Percentiles rank a stretch among this genome's conserved stretches.
These are phyloP conservation scores for Beverwykella pulmonaria DNA, from an alignment of 495 filamentous ascomycete genomes.

Conservation along the genomic window DNA sequence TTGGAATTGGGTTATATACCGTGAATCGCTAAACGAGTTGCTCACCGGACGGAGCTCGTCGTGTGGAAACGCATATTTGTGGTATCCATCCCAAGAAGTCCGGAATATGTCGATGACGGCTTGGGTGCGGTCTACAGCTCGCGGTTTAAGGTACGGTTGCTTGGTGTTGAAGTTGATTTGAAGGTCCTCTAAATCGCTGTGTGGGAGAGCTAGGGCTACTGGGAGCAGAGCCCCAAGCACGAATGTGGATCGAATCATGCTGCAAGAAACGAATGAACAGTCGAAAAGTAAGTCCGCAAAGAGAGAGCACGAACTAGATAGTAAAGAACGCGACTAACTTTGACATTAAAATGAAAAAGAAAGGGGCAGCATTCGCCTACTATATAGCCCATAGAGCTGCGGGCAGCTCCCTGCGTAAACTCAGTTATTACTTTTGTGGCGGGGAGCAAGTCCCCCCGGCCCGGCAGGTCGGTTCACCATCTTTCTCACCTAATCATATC, in stretches of 20 bases:
- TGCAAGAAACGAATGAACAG: background rate
- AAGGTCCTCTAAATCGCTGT: background rate
- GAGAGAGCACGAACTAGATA: background rate
- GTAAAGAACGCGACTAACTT: background rate
- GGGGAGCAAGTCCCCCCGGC: too few relatives aligned
- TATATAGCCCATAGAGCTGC: too few relatives aligned
- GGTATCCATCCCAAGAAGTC: slow-evolving; percentile 80
- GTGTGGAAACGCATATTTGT: slow-evolving; percentile 74
- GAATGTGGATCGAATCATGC: slow-evolving; percentile 8
- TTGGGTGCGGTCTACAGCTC: slow-evolving; percentile 52
- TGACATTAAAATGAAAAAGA: too few relatives aligned
- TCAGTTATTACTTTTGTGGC: too few relatives aligned
- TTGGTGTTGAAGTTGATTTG: background rate
- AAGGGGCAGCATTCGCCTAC: too few relatives aligned
- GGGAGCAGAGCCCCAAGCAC: slow-evolving; percentile 14
- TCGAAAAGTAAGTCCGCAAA: background rate
- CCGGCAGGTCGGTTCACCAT: background rate
- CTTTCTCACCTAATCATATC: background rate
- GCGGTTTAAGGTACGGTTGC: background rate
- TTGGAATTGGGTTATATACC: slow-evolving; percentile 54
- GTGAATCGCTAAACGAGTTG: slow-evolving; percentile 67
- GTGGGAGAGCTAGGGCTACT: slow-evolving; percentile 8
- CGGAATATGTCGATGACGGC: slow-evolving; percentile 76
- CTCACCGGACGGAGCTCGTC: slow-evolving; percentile 74
- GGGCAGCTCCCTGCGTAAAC: too few relatives aligned